Evolutionary conservation across 257 asterid species (phyloP).

Genomic region (Solanum pimpinellifolium): DNA sequence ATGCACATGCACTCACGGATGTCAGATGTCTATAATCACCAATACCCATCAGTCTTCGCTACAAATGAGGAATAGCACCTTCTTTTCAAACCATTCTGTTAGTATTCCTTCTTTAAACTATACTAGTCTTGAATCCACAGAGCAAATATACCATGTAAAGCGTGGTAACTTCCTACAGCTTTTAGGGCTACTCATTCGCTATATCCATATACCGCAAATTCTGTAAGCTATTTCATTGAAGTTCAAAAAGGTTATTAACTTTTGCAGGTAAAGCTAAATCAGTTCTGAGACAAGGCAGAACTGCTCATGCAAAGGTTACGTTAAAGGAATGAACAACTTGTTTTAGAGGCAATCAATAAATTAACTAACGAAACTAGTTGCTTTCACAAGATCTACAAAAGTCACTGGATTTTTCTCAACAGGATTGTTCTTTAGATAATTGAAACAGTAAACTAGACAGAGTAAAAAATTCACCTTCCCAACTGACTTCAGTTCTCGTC

Average conservation of each 20-base stretch:
- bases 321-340: background rate
- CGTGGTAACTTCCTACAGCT: background rate
- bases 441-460: background rate
- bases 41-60: background rate
- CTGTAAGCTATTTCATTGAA: background rate
- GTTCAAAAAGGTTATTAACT: background rate
- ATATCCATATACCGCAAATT: background rate
- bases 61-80: background rate
- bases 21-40: background rate
- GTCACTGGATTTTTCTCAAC: background rate
- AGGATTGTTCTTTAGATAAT: background rate
- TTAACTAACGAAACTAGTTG: background rate
- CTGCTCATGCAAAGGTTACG: background rate
- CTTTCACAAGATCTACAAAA: background rate
- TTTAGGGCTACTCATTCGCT: background rate
- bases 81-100: background rate
- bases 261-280: background rate
- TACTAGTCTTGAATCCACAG: background rate
- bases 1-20: background rate
- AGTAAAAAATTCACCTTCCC: slow-evolving; percentile 43
- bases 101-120: background rate
- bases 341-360: background rate
- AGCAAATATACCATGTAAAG: background rate
- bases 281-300: background rate
- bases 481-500: slow-evolving; percentile 63